phyloP scores from a whole-genome alignment of 495 filamentous ascomycete genomes.

The Daldinia decipiens region DNA sequence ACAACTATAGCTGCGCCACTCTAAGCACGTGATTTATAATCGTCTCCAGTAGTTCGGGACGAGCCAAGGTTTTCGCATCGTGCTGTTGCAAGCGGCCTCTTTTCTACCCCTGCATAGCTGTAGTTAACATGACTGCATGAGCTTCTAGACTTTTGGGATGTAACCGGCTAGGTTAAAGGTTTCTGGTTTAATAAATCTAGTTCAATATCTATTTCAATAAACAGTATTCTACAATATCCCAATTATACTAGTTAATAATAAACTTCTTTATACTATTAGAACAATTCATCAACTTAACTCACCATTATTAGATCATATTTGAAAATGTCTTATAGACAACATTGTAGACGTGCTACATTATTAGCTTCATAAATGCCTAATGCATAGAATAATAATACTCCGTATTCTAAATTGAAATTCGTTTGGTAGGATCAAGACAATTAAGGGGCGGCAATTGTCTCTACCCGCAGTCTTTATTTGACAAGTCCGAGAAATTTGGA shows the following conservation, averaged over 20 bases:
- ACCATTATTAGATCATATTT: background rate
- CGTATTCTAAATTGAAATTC: slow-evolving; percentile 2
- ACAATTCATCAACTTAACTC: background rate
- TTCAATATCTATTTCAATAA: too few relatives aligned
- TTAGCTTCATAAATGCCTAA: background rate
- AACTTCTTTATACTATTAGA: background rate
- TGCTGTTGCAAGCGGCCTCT: slow-evolving; percentile 2
- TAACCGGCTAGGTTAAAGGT: background rate
- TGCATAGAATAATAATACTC: background rate
- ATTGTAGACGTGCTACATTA: background rate
- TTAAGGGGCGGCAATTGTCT: background rate
- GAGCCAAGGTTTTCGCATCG: background rate
- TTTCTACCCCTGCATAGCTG: background rate
- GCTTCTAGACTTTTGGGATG: background rate
- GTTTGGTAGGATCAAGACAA: background rate
- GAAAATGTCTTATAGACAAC: background rate
- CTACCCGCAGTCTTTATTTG: background rate
- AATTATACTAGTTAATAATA: too few relatives aligned
- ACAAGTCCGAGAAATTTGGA: background rate
- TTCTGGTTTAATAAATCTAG: too few relatives aligned
- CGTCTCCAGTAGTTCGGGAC: background rate
- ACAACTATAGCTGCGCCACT: background rate
- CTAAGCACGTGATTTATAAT: background rate
- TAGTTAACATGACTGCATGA: background rate
- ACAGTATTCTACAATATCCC: too few relatives aligned